Conservation (phyloP, 371 early-diverging fungal genomes). For the Batrachochytrium dendrobatidis region DNA sequence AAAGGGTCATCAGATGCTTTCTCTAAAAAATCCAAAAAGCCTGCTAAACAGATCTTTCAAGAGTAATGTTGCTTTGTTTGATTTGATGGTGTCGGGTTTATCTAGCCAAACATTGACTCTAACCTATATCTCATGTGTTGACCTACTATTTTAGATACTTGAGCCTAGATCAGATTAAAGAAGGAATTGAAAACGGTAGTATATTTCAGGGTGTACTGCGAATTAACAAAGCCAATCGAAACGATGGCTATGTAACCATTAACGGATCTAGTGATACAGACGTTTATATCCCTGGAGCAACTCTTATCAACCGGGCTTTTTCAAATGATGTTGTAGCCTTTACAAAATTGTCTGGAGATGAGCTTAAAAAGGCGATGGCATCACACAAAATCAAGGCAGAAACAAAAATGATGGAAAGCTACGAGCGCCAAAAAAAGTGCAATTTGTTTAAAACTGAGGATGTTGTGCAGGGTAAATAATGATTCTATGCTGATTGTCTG, state of each 20-base stretch:
- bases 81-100: too few relatives aligned
- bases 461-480: constrained; percentile 8
- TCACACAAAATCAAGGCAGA: constrained; percentile 30
- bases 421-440: constrained; percentile 26
- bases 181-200: constrained; percentile 15
- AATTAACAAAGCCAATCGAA: constrained; percentile 74
- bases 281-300: constrained; percentile 34
- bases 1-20: too few relatives aligned
- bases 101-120: too few relatives aligned
- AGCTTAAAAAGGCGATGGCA: constrained; percentile 34
- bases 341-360: constrained; percentile 62
- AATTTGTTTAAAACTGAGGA: constrained; percentile 12
- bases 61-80: too few relatives aligned
- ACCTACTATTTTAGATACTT: too few relatives aligned
- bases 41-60: too few relatives aligned
- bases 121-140: too few relatives aligned
- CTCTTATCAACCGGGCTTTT: constrained; percentile 82
- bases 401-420: constrained; percentile 31
- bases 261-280: constrained; percentile 31
- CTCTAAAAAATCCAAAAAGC: too few relatives aligned
- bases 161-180: constrained; percentile 14
- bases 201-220: constrained; percentile 61
- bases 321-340: constrained; percentile 86
- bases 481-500: constrained; percentile 41
- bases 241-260: constrained; percentile 78